A percentile compares a stretch with the other conserved stretches of the same genome.
These are phyloP conservation scores for Leccinellum albellum DNA, from an alignment of 768 basidiomycete genomes.

Conservation along the genomic window DNA sequence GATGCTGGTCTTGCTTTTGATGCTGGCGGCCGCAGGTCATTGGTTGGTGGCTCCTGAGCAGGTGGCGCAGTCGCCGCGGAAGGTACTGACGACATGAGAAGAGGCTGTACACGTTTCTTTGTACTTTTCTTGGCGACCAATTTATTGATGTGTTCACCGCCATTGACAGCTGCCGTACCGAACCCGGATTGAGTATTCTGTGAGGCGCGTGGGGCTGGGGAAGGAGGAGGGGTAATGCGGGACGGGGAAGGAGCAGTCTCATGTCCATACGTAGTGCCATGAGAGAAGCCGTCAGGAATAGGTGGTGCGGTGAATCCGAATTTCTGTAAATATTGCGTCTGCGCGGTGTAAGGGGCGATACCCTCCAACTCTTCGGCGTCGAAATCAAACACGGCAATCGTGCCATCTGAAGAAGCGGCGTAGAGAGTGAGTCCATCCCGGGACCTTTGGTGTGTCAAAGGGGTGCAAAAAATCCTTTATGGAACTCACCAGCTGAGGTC, in stretches of 20 bases:
- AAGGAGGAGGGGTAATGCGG: constrained; percentile 48
- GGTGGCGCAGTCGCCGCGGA: constrained; percentile 28
- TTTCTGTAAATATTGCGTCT: constrained; percentile 76
- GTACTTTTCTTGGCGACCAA: constrained; percentile 71
- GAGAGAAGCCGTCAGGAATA: constrained; percentile 69
- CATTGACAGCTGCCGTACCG: constrained; percentile 33
- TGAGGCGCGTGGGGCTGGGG: constrained; percentile 36
- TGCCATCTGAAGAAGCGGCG: constrained; percentile 94
- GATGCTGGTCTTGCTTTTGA: constrained; percentile 27
- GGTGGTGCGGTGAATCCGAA: constrained; percentile 72
- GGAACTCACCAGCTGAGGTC: constrained; percentile 87
- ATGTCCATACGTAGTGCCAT: constrained; percentile 31
- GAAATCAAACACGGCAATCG: constrained; percentile 85
- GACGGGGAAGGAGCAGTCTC: constrained; percentile 22
- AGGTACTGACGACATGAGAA: constrained; percentile 36
- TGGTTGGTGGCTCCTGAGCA: constrained; percentile 9
- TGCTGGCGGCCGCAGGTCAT: constrained; percentile 16
- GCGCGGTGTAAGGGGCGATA: constrained; percentile 67
- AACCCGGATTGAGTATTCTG: constrained; percentile 40
- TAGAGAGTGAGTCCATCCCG: constrained; percentile 90
- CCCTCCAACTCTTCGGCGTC: constrained; percentile 77
- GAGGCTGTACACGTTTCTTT: constrained; percentile 63
- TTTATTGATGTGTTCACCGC: constrained; percentile 63
- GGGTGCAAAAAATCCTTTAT: neutral
- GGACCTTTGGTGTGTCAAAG: constrained; percentile 55